A percentile compares a stretch with the other conserved stretches of the same genome.
phyloP scores from a whole-genome alignment of 2,329 filamentous ascomycete genomes.

The Cordyceps tenuipes region DNA sequence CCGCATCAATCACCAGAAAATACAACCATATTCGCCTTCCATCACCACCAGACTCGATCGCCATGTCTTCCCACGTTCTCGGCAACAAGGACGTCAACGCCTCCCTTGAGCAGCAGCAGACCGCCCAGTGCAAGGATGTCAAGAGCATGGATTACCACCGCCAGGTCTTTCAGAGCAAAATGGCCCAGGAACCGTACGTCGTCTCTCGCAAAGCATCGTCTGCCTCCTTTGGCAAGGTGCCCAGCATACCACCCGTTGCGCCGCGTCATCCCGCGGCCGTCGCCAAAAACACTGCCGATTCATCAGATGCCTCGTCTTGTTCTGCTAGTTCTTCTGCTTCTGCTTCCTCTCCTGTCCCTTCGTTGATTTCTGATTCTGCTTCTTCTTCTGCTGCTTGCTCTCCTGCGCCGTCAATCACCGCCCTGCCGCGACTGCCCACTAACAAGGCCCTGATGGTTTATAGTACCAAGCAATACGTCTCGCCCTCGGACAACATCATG shows the following conservation, averaged over 20 bases:
- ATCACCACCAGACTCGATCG: constrained; percentile 20
- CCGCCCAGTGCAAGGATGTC: constrained; percentile 34
- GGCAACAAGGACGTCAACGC: constrained; percentile 59
- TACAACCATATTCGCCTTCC: neutral
- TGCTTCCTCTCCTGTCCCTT: neutral
- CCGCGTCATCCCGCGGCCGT: neutral
- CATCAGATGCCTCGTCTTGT: constrained; percentile 10
- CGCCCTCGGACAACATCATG: constrained; percentile 83
- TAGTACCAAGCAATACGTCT: constrained; percentile 56
- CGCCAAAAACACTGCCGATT: constrained; percentile 3
- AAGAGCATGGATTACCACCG: constrained; percentile 73
- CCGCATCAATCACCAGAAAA: neutral
- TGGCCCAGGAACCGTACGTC: constrained; percentile 58
- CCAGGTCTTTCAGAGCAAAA: constrained; percentile 64
- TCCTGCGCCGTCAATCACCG: constrained; percentile 7
- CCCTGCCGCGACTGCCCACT: constrained; percentile 6
- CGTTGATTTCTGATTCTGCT: neutral
- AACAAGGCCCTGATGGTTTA: constrained; percentile 9
- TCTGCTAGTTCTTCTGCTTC: neutral
- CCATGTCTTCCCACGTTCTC: constrained; percentile 55
- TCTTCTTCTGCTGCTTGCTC: constrained; percentile 13
- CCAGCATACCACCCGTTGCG: neutral
- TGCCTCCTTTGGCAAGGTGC: neutral
- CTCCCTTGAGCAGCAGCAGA: constrained; percentile 27
- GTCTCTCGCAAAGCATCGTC: neutral